These are phyloP conservation scores for Trichoderma arundinaceum DNA, from an alignment of 2,329 filamentous ascomycete species.

Conservation along the genomic window DNA sequence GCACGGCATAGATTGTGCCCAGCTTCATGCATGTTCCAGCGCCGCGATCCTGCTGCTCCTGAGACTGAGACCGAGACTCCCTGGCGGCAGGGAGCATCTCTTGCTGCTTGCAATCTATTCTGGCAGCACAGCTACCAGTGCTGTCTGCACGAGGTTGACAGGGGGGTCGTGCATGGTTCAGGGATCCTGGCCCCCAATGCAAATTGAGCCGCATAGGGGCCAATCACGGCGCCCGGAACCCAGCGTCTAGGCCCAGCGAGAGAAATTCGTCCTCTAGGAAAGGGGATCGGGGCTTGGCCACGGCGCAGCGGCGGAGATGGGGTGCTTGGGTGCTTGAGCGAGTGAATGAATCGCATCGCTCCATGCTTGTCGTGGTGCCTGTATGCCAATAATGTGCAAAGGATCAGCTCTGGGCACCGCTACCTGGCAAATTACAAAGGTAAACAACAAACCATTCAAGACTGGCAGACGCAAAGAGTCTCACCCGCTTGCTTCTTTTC, in stretches of 20 bases:
- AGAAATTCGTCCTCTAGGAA: conserved; percentile 30
- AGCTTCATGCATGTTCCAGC: too few species aligned
- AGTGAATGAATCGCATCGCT: background rate
- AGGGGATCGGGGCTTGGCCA: conserved; percentile 25
- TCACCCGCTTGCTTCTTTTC: background rate
- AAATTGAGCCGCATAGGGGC: conserved; percentile 28
- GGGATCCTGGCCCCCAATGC: conserved; percentile 24
- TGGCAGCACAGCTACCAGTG: conserved; percentile 19
- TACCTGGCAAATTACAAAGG: background rate
- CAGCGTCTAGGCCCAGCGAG: conserved; percentile 23
- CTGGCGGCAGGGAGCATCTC: conserved; percentile 11
- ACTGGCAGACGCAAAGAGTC: background rate
- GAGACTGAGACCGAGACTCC: conserved; percentile 1
- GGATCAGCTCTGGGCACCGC: background rate
- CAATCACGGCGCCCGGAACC: conserved; percentile 24
- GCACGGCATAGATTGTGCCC: too few species aligned
- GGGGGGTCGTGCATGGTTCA: conserved; percentile 12
- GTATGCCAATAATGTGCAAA: background rate
- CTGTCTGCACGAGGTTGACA: conserved; percentile 30
- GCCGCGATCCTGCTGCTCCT: conserved; percentile 17
- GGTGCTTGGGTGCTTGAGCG: too few species aligned
- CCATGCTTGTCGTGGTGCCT: background rate
- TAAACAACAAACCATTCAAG: background rate
- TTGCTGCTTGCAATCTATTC: conserved; percentile 7
- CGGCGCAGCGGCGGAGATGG: conserved; percentile 22